phyloP scores from a whole-genome alignment of 306 rosid species.

The Sicyos edulis region DNA sequence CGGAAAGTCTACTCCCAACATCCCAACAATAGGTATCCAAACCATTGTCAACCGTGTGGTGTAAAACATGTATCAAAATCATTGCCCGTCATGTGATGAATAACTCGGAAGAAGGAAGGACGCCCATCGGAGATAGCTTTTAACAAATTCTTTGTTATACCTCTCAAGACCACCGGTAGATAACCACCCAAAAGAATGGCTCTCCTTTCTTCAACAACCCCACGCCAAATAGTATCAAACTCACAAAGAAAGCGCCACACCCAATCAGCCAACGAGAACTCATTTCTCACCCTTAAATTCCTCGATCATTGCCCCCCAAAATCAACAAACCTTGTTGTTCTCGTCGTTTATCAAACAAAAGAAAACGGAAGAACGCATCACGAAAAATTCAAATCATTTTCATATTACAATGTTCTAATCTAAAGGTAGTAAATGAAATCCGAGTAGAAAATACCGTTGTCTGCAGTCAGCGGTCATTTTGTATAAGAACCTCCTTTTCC shows the following conservation, averaged over 20 bases:
- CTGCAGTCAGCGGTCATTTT: slow-evolving; percentile 18
- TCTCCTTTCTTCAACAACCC: too few relatives aligned
- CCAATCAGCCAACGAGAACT: background rate
- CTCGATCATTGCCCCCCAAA: too few relatives aligned
- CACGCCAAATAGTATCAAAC: too few relatives aligned
- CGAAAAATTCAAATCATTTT: background rate
- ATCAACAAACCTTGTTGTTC: background rate
- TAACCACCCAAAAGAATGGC: too few relatives aligned
- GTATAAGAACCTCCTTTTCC: background rate
- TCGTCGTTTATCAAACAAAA: background rate
- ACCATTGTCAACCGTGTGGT: too few relatives aligned
- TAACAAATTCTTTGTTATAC: too few relatives aligned
- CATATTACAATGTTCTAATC: background rate
- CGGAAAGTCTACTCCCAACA: background rate
- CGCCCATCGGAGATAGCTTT: background rate
- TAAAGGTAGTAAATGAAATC: background rate
- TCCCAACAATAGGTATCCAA: background rate
- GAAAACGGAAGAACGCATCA: background rate
- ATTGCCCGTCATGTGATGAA: too few relatives aligned
- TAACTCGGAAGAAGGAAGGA: too few relatives aligned
- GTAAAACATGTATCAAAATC: background rate
- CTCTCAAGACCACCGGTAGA: too few relatives aligned
- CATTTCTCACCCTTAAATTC: background rate
- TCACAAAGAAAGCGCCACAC: background rate
- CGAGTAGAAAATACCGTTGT: slow-evolving; percentile 3